phyloP scores from a whole-genome alignment of 805 yeast species.

The Metschnikowia lunata region DNA sequence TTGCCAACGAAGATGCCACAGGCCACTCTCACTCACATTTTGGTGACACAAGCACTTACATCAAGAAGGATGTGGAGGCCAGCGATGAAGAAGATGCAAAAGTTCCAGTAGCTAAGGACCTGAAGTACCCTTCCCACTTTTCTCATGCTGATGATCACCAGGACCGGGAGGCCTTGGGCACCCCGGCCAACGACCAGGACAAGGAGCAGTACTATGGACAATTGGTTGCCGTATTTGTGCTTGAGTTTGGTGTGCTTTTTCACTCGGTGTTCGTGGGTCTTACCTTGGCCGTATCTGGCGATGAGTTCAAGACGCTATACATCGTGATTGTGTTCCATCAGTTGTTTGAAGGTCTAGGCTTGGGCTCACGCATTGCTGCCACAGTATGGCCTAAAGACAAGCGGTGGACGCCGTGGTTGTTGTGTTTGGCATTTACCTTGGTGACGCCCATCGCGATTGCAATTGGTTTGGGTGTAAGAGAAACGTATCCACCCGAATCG shows the following conservation, averaged over 20 bases:
- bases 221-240: slow-evolving; percentile 50
- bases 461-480: slow-evolving; percentile 33
- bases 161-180: slow-evolving; percentile 40
- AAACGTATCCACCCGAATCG: slow-evolving; percentile 30
- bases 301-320: slow-evolving; percentile 66
- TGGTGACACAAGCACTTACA: slow-evolving; percentile 38
- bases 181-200: slow-evolving; percentile 30
- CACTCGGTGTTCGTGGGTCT: slow-evolving; percentile 83
- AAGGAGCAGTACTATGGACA: slow-evolving; percentile 54
- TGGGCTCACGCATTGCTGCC: slow-evolving; percentile 71
- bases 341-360: slow-evolving; percentile 80
- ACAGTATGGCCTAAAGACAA: slow-evolving; percentile 47
- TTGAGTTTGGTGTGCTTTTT: slow-evolving; percentile 78
- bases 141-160: slow-evolving; percentile 41
- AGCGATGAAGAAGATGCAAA: slow-evolving; percentile 15
- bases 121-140: slow-evolving; percentile 37
- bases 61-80: slow-evolving; percentile 22
- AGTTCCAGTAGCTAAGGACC: slow-evolving; percentile 5
- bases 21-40: slow-evolving; percentile 52
- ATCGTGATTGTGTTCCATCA: slow-evolving; percentile 74
- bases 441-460: slow-evolving; percentile 35
- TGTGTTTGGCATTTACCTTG: slow-evolving; percentile 27
- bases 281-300: slow-evolving; percentile 72
- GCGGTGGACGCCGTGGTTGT: slow-evolving; percentile 46
- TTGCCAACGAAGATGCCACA: slow-evolving; percentile 17